A percentile compares a stretch with the other conserved stretches of the same genome.
Conservation (phyloP, 1,284 basidiomycete species). For the Papiliotrema flavescens region DNA sequence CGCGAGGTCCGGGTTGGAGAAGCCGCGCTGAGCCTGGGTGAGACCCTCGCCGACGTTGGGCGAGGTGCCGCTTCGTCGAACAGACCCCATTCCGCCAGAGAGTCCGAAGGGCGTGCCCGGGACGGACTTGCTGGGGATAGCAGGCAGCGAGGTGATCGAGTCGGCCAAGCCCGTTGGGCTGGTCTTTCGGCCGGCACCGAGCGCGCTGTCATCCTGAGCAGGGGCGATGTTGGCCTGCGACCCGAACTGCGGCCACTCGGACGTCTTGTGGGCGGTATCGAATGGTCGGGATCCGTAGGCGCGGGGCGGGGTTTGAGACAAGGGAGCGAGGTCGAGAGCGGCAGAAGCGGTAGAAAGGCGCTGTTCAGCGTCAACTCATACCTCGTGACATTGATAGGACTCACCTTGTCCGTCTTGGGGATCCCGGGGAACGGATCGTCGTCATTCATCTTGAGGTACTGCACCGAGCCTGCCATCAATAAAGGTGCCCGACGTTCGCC, state of each 20-base stretch:
- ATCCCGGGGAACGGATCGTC: conserved; percentile 74
- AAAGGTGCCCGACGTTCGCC: neutral
- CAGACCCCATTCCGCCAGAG: conserved; percentile 20
- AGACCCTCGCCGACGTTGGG: conserved; percentile 33
- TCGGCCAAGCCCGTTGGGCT: conserved; percentile 45
- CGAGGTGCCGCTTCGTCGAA: conserved; percentile 33
- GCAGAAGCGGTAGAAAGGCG: conserved; percentile 85
- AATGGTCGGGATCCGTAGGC: conserved; percentile 58
- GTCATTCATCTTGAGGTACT: conserved; percentile 83
- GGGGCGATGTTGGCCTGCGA: conserved; percentile 51
- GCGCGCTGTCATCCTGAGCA: conserved; percentile 51
- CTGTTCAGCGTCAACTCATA: conserved; percentile 11
- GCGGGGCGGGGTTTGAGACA: conserved; percentile 74
- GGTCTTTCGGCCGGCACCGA: conserved; percentile 65
- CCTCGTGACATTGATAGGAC: conserved; percentile 19
- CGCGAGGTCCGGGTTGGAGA: conserved; percentile 50
- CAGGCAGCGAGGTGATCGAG: conserved; percentile 46
- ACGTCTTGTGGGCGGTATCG: conserved; percentile 63
- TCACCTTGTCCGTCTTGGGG: conserved; percentile 59
- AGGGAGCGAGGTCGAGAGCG: conserved; percentile 84
- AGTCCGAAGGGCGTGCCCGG: conserved; percentile 47
- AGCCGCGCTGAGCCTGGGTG: conserved; percentile 44
- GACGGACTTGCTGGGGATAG: conserved; percentile 48
- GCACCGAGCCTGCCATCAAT: conserved; percentile 60
- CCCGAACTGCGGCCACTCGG: conserved; percentile 90